These are phyloP conservation scores for Russula sp. DNA, from an alignment of 768 basidiomycete genomes.

Conservation along the genomic window DNA sequence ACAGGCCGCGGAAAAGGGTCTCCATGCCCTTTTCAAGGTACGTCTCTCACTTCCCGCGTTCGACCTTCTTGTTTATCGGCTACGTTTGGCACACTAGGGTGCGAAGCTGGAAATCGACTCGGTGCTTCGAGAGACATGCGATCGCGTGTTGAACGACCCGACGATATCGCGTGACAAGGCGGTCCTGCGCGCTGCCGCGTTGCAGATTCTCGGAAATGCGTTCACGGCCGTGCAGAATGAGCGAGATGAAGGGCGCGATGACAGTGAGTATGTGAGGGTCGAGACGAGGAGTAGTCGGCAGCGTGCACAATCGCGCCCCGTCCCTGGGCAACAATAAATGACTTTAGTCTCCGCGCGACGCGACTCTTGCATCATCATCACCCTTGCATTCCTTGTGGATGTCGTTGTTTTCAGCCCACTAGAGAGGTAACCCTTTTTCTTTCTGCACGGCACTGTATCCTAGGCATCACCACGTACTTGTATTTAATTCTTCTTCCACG, in stretches of 20 bases:
- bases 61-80: background rate
- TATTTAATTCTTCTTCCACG: background rate
- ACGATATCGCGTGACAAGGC: conserved; percentile 50
- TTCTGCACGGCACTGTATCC: conserved; percentile 15
- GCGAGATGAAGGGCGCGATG: conserved; percentile 40
- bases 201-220: conserved; percentile 81
- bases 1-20: conserved; percentile 87
- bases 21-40: conserved; percentile 88
- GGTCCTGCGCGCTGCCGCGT: conserved; percentile 67
- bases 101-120: conserved; percentile 90
- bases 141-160: conserved; percentile 63
- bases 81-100: conserved; percentile 42
- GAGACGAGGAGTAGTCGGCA: conserved; percentile 66
- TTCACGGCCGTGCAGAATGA: conserved; percentile 69
- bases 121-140: conserved; percentile 82
- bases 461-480: conserved; percentile 8
- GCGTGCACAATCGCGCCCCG: conserved; percentile 23
- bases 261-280: conserved; percentile 76
- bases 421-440: background rate
- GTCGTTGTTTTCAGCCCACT: background rate
- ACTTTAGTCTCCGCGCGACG: background rate
- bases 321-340: background rate
- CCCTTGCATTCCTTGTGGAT: background rate
- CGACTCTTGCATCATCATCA: background rate
- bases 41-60: conserved; percentile 7